A percentile compares a stretch with the other conserved stretches of the same genome.
These are phyloP conservation scores for Peterozyma toletana DNA, from an alignment of 805 yeast genomes.

Conservation along the genomic window DNA sequence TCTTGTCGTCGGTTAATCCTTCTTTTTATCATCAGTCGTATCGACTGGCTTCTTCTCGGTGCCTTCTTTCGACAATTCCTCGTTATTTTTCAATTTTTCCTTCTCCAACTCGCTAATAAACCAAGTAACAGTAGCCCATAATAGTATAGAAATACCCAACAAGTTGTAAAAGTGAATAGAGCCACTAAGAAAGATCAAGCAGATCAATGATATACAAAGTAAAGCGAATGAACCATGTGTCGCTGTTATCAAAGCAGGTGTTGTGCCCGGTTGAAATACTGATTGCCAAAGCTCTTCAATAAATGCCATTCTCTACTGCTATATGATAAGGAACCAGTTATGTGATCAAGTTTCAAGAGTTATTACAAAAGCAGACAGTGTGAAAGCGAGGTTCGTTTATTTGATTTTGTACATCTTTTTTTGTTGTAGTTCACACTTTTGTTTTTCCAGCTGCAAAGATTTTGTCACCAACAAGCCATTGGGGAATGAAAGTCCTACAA, in stretches of 20 bases:
- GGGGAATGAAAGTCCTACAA: too few relatives aligned
- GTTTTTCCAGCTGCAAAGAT: too few relatives aligned
- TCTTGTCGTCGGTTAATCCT: conserved; percentile 1
- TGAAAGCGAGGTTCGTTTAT: too few relatives aligned
- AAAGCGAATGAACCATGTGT: conserved; percentile 78
- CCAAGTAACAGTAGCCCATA: conserved; percentile 87
- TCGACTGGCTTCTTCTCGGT: conserved; percentile 4
- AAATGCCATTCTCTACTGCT: conserved; percentile 27
- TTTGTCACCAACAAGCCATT: too few relatives aligned
- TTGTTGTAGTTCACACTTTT: too few relatives aligned
- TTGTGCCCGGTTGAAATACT: conserved; percentile 86
- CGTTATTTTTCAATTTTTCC: conserved; percentile 37
- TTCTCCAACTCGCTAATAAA: conserved; percentile 62
- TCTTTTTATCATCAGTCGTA: conserved; percentile 11
- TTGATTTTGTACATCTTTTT: too few relatives aligned
- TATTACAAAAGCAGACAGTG: too few relatives aligned
- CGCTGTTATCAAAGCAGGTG: conserved; percentile 83
- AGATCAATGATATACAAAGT: conserved; percentile 46
- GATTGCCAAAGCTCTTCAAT: conserved; percentile 79
- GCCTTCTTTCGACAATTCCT: conserved; percentile 27
- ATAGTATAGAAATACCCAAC: conserved; percentile 31
- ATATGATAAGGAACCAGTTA: too few relatives aligned
- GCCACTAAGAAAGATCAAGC: conserved; percentile 53
- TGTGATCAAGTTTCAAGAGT: too few relatives aligned
- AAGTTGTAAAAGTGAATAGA: conserved; percentile 61